Base-by-base conservation (phyloP, 148 eudicot species). In the Oxyria digyna region DNA sequence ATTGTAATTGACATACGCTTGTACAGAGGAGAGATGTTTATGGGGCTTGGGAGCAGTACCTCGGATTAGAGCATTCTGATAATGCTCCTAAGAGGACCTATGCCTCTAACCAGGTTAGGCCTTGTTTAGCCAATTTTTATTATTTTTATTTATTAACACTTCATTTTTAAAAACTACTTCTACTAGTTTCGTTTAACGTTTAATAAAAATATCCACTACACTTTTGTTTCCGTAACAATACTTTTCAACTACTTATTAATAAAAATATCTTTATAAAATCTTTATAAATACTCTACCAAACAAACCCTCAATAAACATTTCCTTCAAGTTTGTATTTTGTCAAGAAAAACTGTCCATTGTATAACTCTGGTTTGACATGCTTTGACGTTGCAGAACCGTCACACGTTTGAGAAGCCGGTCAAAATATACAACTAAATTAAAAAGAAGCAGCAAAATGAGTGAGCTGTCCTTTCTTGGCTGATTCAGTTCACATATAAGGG, bases 1-100 rank as follows among this genome's bases (percentile, higher is more conserved):
- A 15, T 49, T 62, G 26, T 55, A 23, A 69, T 66, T 43, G 26
- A 37, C 33, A 54, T 73, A 14, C 21, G 31, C 69, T 54, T 63
- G 20, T 71, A 62, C 82, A 91, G 97, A 88, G 82, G 78, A 81
- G 96, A 75, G 97, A 91, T 77, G 92, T 89, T 48, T 89, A 91
- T 82, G 96, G 96, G 74, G 96, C 91, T 73, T 91, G 96, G 97
- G 97, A 91, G 75, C 96, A 89, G 73, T 91, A 91, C 80, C 89
- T 91, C 71, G 97, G 97, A 42, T 67, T 91, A 78, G 97, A 91
- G 71, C 97, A 91, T 75, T 68, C 93, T 69, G 96, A 91, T 77
- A 85, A 77, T 78, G 73, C 93, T 76, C 96, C 97, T 17, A 91
- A 85, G 77, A 82, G 89, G 78, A 74, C 87, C 24, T 80, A 84